Evolutionary conservation across 208 protist species (phyloP), one percentile per base, ranked within the genome.

Genomic region (Blechomonas ayalai): DNA sequence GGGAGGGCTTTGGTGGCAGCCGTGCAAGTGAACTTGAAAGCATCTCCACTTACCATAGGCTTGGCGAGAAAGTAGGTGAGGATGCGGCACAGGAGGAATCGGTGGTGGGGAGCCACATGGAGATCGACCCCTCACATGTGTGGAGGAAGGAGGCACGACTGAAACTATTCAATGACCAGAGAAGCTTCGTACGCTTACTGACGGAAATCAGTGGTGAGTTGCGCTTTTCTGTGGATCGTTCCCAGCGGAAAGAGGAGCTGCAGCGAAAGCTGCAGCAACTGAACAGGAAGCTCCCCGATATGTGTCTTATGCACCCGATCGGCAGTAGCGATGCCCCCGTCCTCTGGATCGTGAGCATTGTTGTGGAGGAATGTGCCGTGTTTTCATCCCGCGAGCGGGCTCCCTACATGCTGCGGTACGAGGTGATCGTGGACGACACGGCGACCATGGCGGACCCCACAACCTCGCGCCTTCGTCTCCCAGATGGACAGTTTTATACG

Each of bases 371-470:
- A 53, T 90, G 82, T 64, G 73, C 78, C 39, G 86, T 95, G 18
- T 90, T 92, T 50, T 95, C 80, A 9, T 92, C 86, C 1, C 67
- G 82, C 15, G 77, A 89, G 61, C 76, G 86, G 22, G 82, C 80
- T 4, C 86, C 86, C 12, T 95, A 75, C 58, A 48, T 90, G 26
- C 69, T 95, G 33, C 58, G 71, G 16, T 91, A 80, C 56, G 86
- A 95, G 60, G 86, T 95, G 24, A 84, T 95, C 43, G 65, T 86
- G 8, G 86, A 95, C 52, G 61, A 81, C 44, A 89, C 80, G 18
- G 64, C 80, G 22, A 89, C 79, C 16, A 72, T 91, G 69, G 52
- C 55, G 18, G 82, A 94, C 59, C 86, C 86, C 1, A 67, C 74
- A 22, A 35, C 59, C 41, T 72, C 82, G 20, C 56, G 59, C 10